These are phyloP conservation scores for Chloromonas sp. DNA, from an alignment of 163 green algal species.

Conservation along the genomic window DNA sequence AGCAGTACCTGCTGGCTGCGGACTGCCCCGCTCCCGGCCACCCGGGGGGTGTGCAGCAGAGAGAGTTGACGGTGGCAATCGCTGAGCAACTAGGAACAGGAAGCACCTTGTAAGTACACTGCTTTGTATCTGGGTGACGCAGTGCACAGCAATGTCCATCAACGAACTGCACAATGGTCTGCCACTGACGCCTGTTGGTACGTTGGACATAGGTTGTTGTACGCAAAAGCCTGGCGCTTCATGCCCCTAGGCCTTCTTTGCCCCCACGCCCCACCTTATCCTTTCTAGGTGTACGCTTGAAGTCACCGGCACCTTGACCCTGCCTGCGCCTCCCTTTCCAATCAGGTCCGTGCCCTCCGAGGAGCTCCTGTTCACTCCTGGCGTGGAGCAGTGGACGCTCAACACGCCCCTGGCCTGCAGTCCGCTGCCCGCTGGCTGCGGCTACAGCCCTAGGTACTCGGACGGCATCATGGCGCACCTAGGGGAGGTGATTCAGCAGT, in stretches of 20 bases:
- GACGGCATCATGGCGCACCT: constrained; percentile 19
- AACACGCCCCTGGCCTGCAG: background rate
- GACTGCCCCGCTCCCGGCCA: constrained; percentile 16
- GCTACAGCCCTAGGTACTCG: constrained; percentile 7
- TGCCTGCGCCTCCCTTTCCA: too few species aligned
- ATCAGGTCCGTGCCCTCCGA: constrained; percentile 4
- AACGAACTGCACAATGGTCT: background rate
- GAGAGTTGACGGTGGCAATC: constrained; percentile 26
- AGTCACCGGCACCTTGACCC: too few species aligned
- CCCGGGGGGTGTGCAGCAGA: constrained; percentile 15
- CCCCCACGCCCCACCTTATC: too few species aligned
- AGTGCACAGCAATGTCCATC: background rate
- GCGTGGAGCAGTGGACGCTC: constrained; percentile 4
- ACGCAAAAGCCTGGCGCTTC: too few species aligned
- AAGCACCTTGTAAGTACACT: background rate
- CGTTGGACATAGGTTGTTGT: too few species aligned
- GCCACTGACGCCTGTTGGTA: background rate
- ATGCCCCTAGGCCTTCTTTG: too few species aligned
- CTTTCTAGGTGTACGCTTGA: too few species aligned
- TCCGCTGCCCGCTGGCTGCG: background rate
- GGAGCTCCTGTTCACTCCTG: constrained; percentile 5
- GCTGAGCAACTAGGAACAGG: constrained; percentile 14
- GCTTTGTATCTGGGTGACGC: too few species aligned
- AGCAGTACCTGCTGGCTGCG: constrained; percentile 31
- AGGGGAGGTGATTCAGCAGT: constrained; percentile 12